A percentile compares a stretch with the other conserved stretches of the same genome.
phyloP scores from a whole-genome alignment of 2,329 filamentous ascomycete species.

The Chrysoporthe austroafricana region DNA sequence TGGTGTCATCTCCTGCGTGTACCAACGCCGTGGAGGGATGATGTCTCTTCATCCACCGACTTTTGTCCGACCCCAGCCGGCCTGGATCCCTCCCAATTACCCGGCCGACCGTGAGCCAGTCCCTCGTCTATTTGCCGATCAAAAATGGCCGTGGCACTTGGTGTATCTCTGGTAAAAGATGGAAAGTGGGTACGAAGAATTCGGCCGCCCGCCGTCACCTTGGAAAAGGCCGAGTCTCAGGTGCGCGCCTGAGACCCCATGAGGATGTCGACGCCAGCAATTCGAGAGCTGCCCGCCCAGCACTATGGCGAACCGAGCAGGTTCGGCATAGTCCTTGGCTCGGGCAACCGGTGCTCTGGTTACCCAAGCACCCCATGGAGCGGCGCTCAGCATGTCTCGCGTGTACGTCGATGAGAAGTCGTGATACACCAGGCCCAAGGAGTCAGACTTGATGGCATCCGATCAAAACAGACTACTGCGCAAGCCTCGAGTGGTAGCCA shows the following conservation, averaged over 20 bases:
- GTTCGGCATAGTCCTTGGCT: neutral
- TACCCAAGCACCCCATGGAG: neutral
- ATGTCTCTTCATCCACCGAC: neutral
- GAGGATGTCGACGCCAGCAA: neutral
- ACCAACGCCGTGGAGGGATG: neutral
- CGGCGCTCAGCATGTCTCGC: neutral
- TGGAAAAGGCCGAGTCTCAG: neutral
- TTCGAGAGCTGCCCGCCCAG: no score
- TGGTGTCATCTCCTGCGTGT: conserved; percentile 1
- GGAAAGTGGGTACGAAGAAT: neutral
- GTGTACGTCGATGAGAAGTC: neutral
- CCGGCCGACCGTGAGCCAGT: conserved; percentile 1
- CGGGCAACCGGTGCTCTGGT: neutral
- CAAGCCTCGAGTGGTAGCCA: conserved; percentile 25
- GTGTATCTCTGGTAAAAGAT: neutral
- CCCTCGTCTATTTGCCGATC: neutral
- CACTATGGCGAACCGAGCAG: neutral
- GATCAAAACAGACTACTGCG: conserved; percentile 20
- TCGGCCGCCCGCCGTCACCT: neutral
- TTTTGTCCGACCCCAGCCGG: neutral
- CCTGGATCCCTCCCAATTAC: conserved; percentile 1
- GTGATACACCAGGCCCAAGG: no score
- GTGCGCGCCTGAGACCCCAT: neutral
- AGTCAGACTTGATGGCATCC: no score
- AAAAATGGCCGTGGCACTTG: neutral